Evolutionary conservation across 2,329 filamentous ascomycete genomes (phyloP).

Genomic region (Zasmidium citrigriseum): DNA sequence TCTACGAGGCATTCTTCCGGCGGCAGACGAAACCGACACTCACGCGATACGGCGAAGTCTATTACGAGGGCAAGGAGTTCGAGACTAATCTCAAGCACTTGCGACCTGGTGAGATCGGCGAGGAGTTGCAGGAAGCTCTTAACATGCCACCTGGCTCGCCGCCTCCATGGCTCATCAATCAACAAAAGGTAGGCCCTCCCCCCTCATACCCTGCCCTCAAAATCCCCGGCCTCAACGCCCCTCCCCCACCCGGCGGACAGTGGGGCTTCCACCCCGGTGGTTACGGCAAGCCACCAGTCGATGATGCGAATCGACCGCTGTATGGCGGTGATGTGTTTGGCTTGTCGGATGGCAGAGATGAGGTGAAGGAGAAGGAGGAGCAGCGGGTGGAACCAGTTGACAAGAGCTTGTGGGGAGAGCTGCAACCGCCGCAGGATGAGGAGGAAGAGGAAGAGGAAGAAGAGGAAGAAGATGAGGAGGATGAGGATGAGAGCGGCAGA

Average conservation of each 20-base stretch:
- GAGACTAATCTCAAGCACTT: conserved; percentile 93
- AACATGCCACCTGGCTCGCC: conserved; percentile 92
- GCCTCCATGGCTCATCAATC: conserved; percentile 95
- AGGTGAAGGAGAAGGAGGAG: conserved; percentile 60
- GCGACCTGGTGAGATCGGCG: conserved; percentile 84
- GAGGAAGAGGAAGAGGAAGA: conserved; percentile 60
- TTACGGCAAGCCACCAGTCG: conserved; percentile 92
- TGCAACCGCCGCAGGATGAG: conserved; percentile 72
- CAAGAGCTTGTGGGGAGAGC: conserved; percentile 85
- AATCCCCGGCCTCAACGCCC: conserved; percentile 90
- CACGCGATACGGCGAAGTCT: conserved; percentile 96
- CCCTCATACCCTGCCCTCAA: conserved; percentile 95
- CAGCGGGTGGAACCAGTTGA: conserved; percentile 75
- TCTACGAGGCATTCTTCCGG: conserved; percentile 97
- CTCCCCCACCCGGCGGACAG: conserved; percentile 80
- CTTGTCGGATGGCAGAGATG: conserved; percentile 53
- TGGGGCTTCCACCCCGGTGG: conserved; percentile 97
- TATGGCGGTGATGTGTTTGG: conserved; percentile 97
- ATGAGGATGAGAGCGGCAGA: conserved; percentile 61
- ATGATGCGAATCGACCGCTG: conserved; percentile 86
- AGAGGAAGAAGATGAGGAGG: conserved; percentile 69
- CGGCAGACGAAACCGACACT: conserved; percentile 95
- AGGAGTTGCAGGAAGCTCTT: conserved; percentile 86
- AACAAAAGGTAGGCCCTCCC: conserved; percentile 89
- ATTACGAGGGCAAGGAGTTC: conserved; percentile 98